A percentile compares a stretch with the other conserved stretches of the same genome.
These are phyloP conservation scores for Solanum pinnatisectum DNA, from an alignment of 257 asterid species.

Conservation along the genomic window DNA sequence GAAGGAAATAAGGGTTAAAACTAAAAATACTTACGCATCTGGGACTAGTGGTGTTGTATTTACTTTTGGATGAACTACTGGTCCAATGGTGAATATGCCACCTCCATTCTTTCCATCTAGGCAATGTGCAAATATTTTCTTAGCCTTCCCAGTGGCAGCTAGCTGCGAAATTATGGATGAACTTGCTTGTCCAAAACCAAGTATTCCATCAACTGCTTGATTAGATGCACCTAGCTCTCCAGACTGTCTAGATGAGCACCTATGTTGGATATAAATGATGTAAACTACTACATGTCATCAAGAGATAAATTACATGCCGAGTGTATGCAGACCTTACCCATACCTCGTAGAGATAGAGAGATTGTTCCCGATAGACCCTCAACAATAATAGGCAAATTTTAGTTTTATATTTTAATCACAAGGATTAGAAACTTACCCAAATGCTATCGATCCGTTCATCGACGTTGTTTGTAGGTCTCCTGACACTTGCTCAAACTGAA, in stretches of 20 bases:
- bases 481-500: conserved; percentile 38
- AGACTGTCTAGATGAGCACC: conserved; percentile 54
- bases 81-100: conserved; percentile 62
- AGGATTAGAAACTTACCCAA: conserved; percentile 34
- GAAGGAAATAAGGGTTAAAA: not conserved
- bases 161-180: conserved; percentile 61
- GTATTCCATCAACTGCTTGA: conserved; percentile 57
- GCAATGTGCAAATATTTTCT: conserved; percentile 55
- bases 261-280: conserved; percentile 19
- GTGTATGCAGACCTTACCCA: not conserved
- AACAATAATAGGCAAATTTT: not conserved
- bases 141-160: conserved; percentile 36
- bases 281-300: conserved; percentile 3
- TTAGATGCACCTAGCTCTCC: conserved; percentile 37
- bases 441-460: conserved; percentile 39
- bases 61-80: conserved; percentile 49
- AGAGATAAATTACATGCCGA: not conserved
- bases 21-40: conserved; percentile 28
- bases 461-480: conserved; percentile 30
- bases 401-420: not conserved
- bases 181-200: conserved; percentile 63
- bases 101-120: conserved; percentile 47
- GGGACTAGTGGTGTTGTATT: conserved; percentile 30
- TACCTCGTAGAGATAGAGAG: not conserved
- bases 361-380: not conserved